Percentiles rank a stretch among this genome's conserved stretches.
Evolutionary conservation across 305 asterid species (phyloP).

Genomic region (Fraxinus sp.): DNA sequence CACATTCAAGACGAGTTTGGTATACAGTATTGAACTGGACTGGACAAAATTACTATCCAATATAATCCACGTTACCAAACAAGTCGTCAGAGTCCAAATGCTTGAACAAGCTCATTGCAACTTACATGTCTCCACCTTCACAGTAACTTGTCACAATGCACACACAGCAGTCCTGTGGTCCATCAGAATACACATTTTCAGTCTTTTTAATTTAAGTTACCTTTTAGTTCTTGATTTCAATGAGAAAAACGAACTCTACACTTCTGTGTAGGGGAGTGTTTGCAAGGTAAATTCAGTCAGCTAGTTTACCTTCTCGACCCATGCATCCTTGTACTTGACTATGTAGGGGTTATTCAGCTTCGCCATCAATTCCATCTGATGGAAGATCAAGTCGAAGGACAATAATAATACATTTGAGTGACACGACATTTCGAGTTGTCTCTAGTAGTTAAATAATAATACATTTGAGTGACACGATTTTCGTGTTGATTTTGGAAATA

Average conservation of each 20-base stretch:
- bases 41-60: neutral
- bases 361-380: constrained; percentile 88
- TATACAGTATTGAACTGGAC: neutral
- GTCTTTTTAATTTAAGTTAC: neutral
- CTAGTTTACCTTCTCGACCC: constrained; percentile 84
- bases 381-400: constrained; percentile 6
- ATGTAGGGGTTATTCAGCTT: constrained; percentile 62
- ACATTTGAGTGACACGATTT: neutral
- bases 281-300: neutral
- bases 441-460: neutral
- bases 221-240: neutral
- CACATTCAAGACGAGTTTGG: neutral
- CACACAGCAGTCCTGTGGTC: constrained; percentile 54
- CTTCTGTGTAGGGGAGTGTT: neutral
- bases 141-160: constrained; percentile 82
- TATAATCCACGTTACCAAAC: neutral
- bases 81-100: neutral
- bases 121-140: constrained; percentile 97
- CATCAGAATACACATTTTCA: constrained; percentile 20
- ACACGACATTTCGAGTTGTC: neutral
- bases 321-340: constrained; percentile 75
- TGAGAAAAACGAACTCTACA: neutral
- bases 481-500: neutral
- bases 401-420: no score
- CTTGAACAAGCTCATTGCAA: neutral